These are phyloP conservation scores for Amphicarpaea edgeworthii DNA, from an alignment of 306 rosid genomes.

Conservation along the genomic window DNA sequence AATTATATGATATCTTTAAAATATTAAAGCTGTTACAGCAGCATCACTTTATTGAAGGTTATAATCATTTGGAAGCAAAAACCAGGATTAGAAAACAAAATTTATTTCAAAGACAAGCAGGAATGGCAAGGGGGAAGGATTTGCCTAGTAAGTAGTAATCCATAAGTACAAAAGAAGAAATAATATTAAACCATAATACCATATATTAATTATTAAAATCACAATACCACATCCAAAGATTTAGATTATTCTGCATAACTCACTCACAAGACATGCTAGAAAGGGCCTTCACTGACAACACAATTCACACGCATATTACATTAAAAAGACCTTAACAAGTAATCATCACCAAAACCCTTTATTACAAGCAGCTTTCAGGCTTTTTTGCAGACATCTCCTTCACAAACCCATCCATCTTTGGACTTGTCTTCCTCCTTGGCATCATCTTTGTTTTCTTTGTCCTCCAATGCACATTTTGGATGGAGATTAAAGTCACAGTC, in stretches of 20 bases:
- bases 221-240: neutral
- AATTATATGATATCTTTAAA: neutral
- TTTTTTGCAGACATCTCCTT: conserved; percentile 63
- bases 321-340: neutral
- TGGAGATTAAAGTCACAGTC: conserved; percentile 78
- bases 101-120: neutral
- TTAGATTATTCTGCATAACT: conserved; percentile 27
- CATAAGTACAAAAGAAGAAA: neutral
- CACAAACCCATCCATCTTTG: conserved; percentile 65
- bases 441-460: conserved; percentile 46
- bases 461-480: conserved; percentile 63
- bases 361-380: conserved; percentile 39
- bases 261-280: neutral
- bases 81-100: neutral
- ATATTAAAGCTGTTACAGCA: neutral
- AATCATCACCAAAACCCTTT: neutral
- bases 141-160: neutral
- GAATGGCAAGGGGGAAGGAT: neutral
- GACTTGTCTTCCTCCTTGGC: conserved; percentile 40
- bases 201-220: conserved; percentile 10
- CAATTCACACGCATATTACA: neutral
- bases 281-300: neutral
- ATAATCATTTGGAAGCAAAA: neutral
- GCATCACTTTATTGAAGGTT: neutral
- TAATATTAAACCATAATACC: neutral